Conservation (phyloP, 768 basidiomycete genomes). For the Coprinopsis marcescibilis region DNA sequence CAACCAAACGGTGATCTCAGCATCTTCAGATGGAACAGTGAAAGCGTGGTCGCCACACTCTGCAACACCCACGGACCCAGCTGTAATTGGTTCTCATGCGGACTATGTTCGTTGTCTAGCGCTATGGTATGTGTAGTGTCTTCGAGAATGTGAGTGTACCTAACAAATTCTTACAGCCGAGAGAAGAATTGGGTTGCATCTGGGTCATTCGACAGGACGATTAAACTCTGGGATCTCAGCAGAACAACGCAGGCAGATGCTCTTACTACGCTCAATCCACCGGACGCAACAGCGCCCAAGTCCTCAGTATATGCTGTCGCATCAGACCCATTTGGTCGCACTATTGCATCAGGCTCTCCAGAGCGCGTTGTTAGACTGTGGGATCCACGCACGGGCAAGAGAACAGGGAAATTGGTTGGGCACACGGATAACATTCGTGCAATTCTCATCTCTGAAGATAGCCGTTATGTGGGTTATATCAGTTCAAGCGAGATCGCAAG, state of each 20-base stretch:
- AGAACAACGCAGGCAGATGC: conserved; percentile 40
- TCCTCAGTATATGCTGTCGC: conserved; percentile 75
- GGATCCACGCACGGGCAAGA: conserved; percentile 86
- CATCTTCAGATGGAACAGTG: conserved; percentile 92
- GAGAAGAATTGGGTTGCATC: conserved; percentile 86
- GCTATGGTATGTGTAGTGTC: conserved; percentile 45
- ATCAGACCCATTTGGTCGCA: conserved; percentile 70
- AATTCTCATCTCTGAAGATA: conserved; percentile 84
- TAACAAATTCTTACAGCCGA: conserved; percentile 40
- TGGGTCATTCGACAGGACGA: conserved; percentile 89
- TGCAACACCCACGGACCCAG: conserved; percentile 50
- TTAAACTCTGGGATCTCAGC: conserved; percentile 90
- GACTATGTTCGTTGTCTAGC: conserved; percentile 85
- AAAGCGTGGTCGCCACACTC: conserved; percentile 91
- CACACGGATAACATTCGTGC: conserved; percentile 97
- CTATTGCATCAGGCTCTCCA: conserved; percentile 86
- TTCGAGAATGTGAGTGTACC: background rate
- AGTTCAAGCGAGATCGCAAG: background rate
- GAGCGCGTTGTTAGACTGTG: conserved; percentile 88
- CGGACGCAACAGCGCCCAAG: conserved; percentile 62
- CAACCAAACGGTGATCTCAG: conserved; percentile 91
- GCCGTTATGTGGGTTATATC: conserved; percentile 66
- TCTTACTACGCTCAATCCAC: conserved; percentile 59
- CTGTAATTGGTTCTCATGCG: conserved; percentile 64
- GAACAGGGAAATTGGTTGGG: conserved; percentile 82